Conservation (phyloP, 2,329 filamentous ascomycete species). For the Monosporascus sp. region DNA sequence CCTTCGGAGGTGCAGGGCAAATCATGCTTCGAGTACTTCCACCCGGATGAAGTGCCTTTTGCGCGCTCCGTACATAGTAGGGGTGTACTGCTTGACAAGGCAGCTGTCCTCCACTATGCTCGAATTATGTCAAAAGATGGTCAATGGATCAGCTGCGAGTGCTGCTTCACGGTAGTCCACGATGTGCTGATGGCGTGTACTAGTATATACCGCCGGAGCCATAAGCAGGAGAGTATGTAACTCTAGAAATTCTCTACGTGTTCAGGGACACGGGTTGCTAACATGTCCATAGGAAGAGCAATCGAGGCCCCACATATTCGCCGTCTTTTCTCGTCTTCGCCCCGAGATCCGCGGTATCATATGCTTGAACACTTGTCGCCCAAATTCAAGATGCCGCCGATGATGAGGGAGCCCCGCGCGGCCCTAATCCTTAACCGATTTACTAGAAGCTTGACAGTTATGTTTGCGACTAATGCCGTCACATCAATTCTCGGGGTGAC, state of each 20-base stretch:
- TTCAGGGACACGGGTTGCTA: conserved; percentile 2
- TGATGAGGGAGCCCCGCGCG: conserved; percentile 71
- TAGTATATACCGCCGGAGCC: conserved; percentile 65
- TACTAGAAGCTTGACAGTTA: conserved; percentile 73
- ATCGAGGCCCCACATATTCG: conserved; percentile 73
- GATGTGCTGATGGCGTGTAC: conserved; percentile 83
- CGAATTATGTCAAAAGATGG: conserved; percentile 63
- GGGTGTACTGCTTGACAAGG: conserved; percentile 74
- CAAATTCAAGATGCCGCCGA: conserved; percentile 64
- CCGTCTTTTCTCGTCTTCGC: conserved; percentile 74
- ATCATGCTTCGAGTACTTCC: conserved; percentile 82
- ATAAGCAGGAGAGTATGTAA: conserved; percentile 67
- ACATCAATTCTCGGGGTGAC: conserved; percentile 68
- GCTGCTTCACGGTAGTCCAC: conserved; percentile 83
- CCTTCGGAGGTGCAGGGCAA: conserved; percentile 69
- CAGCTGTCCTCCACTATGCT: conserved; percentile 77
- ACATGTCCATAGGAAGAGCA: conserved; percentile 55
- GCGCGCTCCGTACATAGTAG: conserved; percentile 68
- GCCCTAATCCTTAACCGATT: conserved; percentile 84
- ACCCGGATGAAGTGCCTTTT: conserved; percentile 72
- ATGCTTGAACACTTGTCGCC: conserved; percentile 82
- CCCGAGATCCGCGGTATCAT: conserved; percentile 78
- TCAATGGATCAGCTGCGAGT: conserved; percentile 75
- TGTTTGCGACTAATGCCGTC: conserved; percentile 79
- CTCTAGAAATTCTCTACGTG: conserved; percentile 1